phyloP scores from a whole-genome alignment of 1,284 basidiomycete genomes.

The Apiotrichum domesticum region DNA sequence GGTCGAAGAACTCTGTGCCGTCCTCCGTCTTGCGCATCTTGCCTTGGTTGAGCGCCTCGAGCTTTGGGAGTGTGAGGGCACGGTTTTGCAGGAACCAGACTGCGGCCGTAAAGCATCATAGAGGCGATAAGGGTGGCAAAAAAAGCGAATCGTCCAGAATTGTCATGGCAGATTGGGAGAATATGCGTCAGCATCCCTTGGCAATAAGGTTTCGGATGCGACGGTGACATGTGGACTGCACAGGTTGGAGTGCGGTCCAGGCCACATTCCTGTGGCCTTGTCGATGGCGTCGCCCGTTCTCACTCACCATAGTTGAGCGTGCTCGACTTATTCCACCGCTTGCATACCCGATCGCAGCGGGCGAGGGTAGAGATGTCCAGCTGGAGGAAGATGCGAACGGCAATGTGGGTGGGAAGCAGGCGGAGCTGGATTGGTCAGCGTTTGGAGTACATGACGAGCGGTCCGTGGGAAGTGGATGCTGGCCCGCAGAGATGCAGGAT shows the following conservation, averaged over 20 bases:
- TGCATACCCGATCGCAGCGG: slow-evolving; percentile 68
- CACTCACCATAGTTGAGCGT: slow-evolving; percentile 77
- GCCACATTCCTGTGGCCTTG: background rate
- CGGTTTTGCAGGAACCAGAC: slow-evolving; percentile 78
- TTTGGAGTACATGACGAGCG: too few relatives aligned
- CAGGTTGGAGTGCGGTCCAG: too few relatives aligned
- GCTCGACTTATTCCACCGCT: slow-evolving; percentile 79
- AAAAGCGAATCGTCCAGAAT: too few relatives aligned
- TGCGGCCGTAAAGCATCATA: slow-evolving; percentile 36
- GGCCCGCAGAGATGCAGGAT: too few relatives aligned
- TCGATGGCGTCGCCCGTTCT: background rate
- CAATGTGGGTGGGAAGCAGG: slow-evolving; percentile 68
- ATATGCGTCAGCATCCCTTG: too few relatives aligned
- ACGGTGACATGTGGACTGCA: too few relatives aligned
- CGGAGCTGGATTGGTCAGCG: slow-evolving; percentile 48
- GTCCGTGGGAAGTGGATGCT: too few relatives aligned
- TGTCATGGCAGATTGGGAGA: too few relatives aligned
- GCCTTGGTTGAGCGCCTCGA: slow-evolving; percentile 23
- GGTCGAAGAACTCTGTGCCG: slow-evolving; percentile 45
- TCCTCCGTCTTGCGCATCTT: slow-evolving; percentile 48
- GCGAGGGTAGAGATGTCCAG: slow-evolving; percentile 65
- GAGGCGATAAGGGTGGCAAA: background rate
- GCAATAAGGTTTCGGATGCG: too few relatives aligned
- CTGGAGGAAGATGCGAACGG: slow-evolving; percentile 65
- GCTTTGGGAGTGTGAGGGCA: slow-evolving; percentile 48